Evolutionary conservation across 352 stramenopile genomes (phyloP).

Genomic region (Phytophthora quininea): DNA sequence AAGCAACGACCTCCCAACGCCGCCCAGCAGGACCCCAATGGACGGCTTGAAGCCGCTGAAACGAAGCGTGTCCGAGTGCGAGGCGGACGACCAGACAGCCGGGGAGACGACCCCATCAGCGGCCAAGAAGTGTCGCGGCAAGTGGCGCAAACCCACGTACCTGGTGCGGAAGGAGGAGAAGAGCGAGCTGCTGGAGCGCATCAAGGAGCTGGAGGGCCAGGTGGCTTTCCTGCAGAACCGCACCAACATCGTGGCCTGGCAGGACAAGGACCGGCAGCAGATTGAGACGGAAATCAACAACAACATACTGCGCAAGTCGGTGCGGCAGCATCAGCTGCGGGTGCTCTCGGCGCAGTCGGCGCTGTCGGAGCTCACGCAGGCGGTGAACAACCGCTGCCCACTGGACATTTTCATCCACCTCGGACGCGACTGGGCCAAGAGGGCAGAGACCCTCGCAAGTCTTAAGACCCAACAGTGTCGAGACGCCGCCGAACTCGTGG

Average conservation of each 20-base stretch:
- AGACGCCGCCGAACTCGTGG: slow-evolving; percentile 43
- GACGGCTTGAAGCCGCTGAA: slow-evolving; percentile 1
- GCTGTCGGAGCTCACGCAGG: slow-evolving; percentile 39
- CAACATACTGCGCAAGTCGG: slow-evolving; percentile 35
- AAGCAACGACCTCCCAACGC: not conserved
- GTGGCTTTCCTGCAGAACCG: slow-evolving; percentile 37
- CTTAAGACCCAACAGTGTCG: slow-evolving; percentile 47
- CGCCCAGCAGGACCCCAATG: not conserved
- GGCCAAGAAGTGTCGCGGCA: slow-evolving; percentile 24
- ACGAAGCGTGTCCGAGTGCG: slow-evolving; percentile 21
- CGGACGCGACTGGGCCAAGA: slow-evolving; percentile 29
- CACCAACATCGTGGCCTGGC: slow-evolving; percentile 33
- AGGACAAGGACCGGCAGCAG: slow-evolving; percentile 30
- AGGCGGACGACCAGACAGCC: slow-evolving; percentile 7
- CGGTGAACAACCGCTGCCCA: slow-evolving; percentile 34
- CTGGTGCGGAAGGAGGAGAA: slow-evolving; percentile 50
- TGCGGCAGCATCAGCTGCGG: slow-evolving; percentile 39
- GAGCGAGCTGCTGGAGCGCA: slow-evolving; percentile 35
- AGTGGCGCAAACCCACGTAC: slow-evolving; percentile 49
- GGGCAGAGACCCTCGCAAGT: slow-evolving; percentile 32
- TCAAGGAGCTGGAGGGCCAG: slow-evolving; percentile 41
- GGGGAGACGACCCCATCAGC: not conserved
- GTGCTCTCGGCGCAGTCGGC: slow-evolving; percentile 44
- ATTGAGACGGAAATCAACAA: slow-evolving; percentile 40
- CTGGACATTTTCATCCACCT: slow-evolving; percentile 57